Evolutionary conservation across 768 basidiomycete genomes (phyloP).

Genomic region (Suillus luteus): DNA sequence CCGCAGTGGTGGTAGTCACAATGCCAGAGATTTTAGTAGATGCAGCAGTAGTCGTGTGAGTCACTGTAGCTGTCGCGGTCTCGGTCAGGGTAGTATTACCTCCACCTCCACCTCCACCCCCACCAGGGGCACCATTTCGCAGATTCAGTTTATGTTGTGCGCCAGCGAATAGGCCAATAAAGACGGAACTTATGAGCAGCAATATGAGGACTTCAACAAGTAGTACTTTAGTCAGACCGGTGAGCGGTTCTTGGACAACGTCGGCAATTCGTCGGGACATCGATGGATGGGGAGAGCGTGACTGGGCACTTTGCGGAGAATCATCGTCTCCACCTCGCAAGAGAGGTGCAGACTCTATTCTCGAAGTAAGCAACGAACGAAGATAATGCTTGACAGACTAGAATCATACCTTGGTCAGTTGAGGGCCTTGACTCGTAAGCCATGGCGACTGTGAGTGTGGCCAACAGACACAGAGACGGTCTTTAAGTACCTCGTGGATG

Average conservation of each 20-base stretch:
- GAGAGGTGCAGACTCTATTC: constrained; percentile 65
- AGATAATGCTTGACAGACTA: not conserved
- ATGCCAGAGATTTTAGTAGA: constrained; percentile 33
- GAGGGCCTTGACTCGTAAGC: constrained; percentile 55
- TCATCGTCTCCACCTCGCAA: constrained; percentile 49
- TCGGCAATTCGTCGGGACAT: constrained; percentile 42
- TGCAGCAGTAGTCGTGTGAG: constrained; percentile 25
- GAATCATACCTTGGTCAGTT: constrained; percentile 53
- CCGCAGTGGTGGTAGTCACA: constrained; percentile 34
- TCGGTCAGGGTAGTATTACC: constrained; percentile 38
- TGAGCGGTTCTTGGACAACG: constrained; percentile 75
- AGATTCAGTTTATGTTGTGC: constrained; percentile 73
- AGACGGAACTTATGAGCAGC: constrained; percentile 81
- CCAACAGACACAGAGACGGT: constrained; percentile 11
- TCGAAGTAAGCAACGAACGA: constrained; percentile 10
- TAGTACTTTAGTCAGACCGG: constrained; percentile 81
- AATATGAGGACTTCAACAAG: constrained; percentile 74
- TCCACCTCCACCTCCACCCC: constrained; percentile 22
- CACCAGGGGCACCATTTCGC: constrained; percentile 39
- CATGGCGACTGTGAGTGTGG: constrained; percentile 43
- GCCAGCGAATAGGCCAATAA: constrained; percentile 92
- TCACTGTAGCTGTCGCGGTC: constrained; percentile 36
- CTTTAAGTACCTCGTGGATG: constrained; percentile 33
- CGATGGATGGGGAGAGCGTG: constrained; percentile 40
- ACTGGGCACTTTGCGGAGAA: constrained; percentile 25